A percentile compares a stretch with the other conserved stretches of the same genome.
phyloP scores from a whole-genome alignment of 768 basidiomycete genomes.

The Tulasnella sp. region DNA sequence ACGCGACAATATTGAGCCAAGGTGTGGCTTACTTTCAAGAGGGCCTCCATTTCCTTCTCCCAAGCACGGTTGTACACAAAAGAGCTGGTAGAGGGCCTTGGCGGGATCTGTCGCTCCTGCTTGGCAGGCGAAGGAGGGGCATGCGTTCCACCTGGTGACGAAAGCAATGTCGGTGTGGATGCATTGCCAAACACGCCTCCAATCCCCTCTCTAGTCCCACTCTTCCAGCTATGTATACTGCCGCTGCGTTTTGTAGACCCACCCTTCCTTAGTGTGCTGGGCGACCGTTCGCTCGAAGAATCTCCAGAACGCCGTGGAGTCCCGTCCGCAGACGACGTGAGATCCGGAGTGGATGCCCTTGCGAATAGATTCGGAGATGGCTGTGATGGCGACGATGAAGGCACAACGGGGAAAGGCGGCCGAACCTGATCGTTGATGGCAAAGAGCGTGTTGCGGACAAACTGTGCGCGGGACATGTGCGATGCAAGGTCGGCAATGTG shows the following conservation, averaged over 20 bases:
- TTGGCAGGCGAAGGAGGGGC: too few species aligned
- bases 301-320: slow-evolving; percentile 18
- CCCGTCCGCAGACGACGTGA: slow-evolving; percentile 42
- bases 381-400: not conserved
- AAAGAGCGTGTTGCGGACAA: slow-evolving; percentile 82
- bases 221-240: slow-evolving; percentile 21
- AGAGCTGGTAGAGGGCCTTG: slow-evolving; percentile 27
- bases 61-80: slow-evolving; percentile 54
- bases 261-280: slow-evolving; percentile 9
- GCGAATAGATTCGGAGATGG: slow-evolving; percentile 35
- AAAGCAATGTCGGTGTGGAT: not conserved
- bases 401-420: too few species aligned
- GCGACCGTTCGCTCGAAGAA: not conserved
- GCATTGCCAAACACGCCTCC: slow-evolving; percentile 6
- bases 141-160: not conserved
- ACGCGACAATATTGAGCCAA: not conserved
- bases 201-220: slow-evolving; percentile 8
- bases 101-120: too few species aligned
- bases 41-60: slow-evolving; percentile 76
- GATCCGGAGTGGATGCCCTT: slow-evolving; percentile 47
- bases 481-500: slow-evolving; percentile 84
- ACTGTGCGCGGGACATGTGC: slow-evolving; percentile 87
- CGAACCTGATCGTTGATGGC: slow-evolving; percentile 47
- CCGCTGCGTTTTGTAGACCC: slow-evolving; percentile 21
- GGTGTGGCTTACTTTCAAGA: slow-evolving; percentile 56